A percentile compares a stretch with the other conserved stretches of the same genome.
Conservation (phyloP, 164 flowering plant species). For the Malania oleifera region DNA sequence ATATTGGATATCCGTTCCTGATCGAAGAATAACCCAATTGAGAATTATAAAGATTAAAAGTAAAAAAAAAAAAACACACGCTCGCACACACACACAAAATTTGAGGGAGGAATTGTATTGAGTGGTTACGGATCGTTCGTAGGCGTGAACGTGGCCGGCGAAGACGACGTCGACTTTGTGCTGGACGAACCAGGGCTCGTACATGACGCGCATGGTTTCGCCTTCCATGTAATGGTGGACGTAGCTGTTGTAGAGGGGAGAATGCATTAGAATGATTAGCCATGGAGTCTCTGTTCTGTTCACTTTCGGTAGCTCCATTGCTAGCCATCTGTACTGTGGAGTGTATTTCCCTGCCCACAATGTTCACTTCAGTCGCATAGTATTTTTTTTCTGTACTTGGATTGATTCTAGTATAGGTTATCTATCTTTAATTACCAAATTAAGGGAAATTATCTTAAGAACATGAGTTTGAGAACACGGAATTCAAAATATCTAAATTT, state of each 20-base stretch:
- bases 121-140: constrained; percentile 73
- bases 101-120: background rate
- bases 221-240: constrained; percentile 84
- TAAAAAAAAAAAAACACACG: background rate
- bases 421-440: too few relatives aligned
- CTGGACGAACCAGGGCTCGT: constrained; percentile 66
- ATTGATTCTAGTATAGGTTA: background rate
- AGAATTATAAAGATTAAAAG: background rate
- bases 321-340: constrained; percentile 72
- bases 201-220: constrained; percentile 74
- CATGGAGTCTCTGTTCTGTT: constrained; percentile 83
- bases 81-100: background rate
- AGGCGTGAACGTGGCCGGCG: constrained; percentile 92
- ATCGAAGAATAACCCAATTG: too few relatives aligned
- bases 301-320: constrained; percentile 57
- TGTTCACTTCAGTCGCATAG: background rate
- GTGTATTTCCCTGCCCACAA: constrained; percentile 47
- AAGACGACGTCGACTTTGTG: constrained; percentile 78
- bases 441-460: too few relatives aligned
- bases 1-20: constrained; percentile 78
- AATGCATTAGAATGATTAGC: constrained; percentile 77
- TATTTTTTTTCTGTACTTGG: too few relatives aligned
- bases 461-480: too few relatives aligned
- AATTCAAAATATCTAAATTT: too few relatives aligned
- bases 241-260: constrained; percentile 66